Percentiles rank a stretch among this genome's conserved stretches.
These are phyloP conservation scores for Leptographium galeiforme DNA, from an alignment of 2,329 filamentous ascomycete genomes.

Conservation along the genomic window DNA sequence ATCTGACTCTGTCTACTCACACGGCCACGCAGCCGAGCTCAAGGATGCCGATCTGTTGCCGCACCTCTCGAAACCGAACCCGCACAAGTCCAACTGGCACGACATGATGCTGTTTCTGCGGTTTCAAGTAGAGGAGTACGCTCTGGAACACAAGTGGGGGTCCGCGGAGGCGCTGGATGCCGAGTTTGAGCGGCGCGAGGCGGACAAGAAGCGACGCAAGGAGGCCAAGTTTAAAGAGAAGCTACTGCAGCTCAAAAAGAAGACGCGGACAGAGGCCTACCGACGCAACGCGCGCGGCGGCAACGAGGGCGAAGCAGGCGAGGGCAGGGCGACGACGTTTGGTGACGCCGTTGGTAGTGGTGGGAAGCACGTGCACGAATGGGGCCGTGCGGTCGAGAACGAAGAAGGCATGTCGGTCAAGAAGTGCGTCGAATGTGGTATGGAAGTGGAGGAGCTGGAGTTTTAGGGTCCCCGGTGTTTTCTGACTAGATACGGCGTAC, in stretches of 20 bases:
- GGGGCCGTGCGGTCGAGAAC: constrained; percentile 57
- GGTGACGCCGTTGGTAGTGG: constrained; percentile 59
- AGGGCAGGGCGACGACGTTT: constrained; percentile 43
- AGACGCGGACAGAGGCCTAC: constrained; percentile 83
- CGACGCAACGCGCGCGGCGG: constrained; percentile 49
- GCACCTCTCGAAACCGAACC: constrained; percentile 79
- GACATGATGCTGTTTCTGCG: constrained; percentile 98
- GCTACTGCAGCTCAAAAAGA: constrained; percentile 79
- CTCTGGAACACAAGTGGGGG: constrained; percentile 83
- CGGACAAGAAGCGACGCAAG: constrained; percentile 71
- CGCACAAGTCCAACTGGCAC: constrained; percentile 91
- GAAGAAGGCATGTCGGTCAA: constrained; percentile 66
- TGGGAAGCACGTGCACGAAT: constrained; percentile 79
- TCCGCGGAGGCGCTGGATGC: constrained; percentile 71
- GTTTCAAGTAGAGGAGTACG: constrained; percentile 89
- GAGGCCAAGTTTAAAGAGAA: constrained; percentile 88
- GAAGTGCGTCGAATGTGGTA: constrained; percentile 62
- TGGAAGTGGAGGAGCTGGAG: constrained; percentile 67
- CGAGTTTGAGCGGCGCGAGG: constrained; percentile 70
- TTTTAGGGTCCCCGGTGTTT: constrained; percentile 25
- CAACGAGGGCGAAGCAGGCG: constrained; percentile 19
- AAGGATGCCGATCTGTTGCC: constrained; percentile 76
- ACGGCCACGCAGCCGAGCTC: constrained; percentile 54
- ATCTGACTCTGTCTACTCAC: neutral
- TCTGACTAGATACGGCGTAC: neutral